A percentile compares a stretch with the other conserved stretches of the same genome.
These are phyloP conservation scores for Penicillium vulpinum DNA, from an alignment of 2,329 filamentous ascomycete species.

Conservation along the genomic window DNA sequence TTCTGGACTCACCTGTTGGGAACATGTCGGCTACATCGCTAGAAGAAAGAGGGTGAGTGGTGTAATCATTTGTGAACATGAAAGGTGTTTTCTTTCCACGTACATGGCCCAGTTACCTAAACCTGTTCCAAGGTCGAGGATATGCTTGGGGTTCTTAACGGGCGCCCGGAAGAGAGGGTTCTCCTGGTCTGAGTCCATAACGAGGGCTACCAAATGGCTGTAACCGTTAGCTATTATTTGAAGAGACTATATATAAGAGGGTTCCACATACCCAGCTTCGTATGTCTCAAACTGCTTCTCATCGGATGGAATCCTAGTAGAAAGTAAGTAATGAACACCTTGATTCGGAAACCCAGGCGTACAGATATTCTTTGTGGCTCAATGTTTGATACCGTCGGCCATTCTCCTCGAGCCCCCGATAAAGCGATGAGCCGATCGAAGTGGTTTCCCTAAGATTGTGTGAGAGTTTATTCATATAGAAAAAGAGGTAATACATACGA, in stretches of 20 bases:
- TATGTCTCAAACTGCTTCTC: constrained; percentile 19
- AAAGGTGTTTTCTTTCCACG: neutral
- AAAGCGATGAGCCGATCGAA: constrained; percentile 24
- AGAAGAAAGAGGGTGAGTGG: neutral
- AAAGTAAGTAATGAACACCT: neutral
- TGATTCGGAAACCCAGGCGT: neutral
- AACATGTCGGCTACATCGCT: constrained; percentile 25
- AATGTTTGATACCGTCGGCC: constrained; percentile 25
- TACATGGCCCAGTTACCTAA: constrained; percentile 12
- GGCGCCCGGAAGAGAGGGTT: constrained; percentile 17
- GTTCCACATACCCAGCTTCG: constrained; percentile 15
- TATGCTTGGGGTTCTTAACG: constrained; percentile 6
- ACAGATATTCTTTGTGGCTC: constrained; percentile 21
- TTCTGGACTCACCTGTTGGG: constrained; percentile 8
- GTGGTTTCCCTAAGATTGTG: constrained; percentile 15
- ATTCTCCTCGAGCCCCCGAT: constrained; percentile 22
- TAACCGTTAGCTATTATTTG: neutral
- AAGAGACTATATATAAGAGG: neutral
- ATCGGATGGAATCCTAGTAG: constrained; percentile 14
- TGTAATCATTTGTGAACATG: neutral
- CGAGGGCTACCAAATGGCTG: constrained; percentile 16
- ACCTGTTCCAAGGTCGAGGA: constrained; percentile 9
- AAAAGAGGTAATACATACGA: constrained; percentile 1
- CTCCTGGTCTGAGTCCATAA: constrained; percentile 13
- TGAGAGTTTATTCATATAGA: constrained; percentile 16